Conservation (phyloP, 305 asterid genomes). For the Ajuga reptans region DNA sequence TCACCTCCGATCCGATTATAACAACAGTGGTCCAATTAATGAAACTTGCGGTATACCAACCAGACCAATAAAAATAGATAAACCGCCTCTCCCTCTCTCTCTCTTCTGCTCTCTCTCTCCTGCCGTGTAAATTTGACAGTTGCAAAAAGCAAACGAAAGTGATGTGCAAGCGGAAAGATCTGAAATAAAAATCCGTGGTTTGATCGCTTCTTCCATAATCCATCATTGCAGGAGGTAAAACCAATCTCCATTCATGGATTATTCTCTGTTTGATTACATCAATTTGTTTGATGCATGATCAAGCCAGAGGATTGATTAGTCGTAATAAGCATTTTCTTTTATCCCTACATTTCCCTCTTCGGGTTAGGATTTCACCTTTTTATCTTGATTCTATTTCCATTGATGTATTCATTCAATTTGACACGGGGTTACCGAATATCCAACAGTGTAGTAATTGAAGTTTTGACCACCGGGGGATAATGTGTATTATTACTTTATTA, state of each 20-base stretch:
- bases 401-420: neutral
- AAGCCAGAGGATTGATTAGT: neutral
- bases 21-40: neutral
- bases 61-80: conserved; percentile 20
- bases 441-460: neutral
- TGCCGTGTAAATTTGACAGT: conserved; percentile 20
- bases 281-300: conserved; percentile 11
- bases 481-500: neutral
- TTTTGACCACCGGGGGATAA: neutral
- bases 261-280: neutral
- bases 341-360: neutral
- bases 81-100: neutral
- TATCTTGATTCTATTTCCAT: neutral
- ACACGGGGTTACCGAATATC: neutral
- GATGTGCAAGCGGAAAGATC: conserved; percentile 5
- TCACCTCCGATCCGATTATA: too few species aligned
- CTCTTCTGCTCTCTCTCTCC: neutral
- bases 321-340: neutral
- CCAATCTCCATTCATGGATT: neutral
- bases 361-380: neutral
- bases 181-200: neutral
- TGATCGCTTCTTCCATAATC: conserved; percentile 3
- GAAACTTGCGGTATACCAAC: conserved; percentile 22
- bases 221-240: conserved; percentile 23
- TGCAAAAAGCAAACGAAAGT: conserved; percentile 12